phyloP scores from a whole-genome alignment of 139 green algal species.

The Chlorella sp. region DNA sequence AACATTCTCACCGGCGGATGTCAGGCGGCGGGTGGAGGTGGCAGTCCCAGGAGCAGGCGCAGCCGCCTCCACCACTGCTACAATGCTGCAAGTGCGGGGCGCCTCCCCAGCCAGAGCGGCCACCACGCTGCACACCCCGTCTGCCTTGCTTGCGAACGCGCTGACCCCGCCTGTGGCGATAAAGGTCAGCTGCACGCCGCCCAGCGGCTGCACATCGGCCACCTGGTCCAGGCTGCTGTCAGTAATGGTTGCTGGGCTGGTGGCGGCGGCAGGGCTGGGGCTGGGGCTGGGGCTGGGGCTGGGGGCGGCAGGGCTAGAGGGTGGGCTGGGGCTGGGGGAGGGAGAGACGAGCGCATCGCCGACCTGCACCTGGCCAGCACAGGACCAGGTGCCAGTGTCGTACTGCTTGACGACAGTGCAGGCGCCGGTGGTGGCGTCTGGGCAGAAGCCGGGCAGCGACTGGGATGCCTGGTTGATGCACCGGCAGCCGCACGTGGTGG shows the following conservation, averaged over 20 bases:
- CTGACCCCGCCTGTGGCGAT: not conserved
- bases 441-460: not conserved
- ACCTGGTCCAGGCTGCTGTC: not conserved
- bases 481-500: not conserved
- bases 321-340: no score
- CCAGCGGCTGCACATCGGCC: not conserved
- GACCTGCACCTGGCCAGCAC: not conserved
- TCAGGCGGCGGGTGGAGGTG: not conserved
- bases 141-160: not conserved
- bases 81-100: not conserved
- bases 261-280: not conserved
- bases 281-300: not conserved
- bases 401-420: not conserved
- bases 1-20: not conserved
- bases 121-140: conserved; percentile 2
- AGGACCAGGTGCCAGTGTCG: not conserved
- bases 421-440: not conserved
- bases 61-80: not conserved
- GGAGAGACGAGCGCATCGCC: no score
- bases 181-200: not conserved
- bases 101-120: not conserved
- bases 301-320: not conserved
- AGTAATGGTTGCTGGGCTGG: not conserved
- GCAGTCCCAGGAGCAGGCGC: not conserved
- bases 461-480: not conserved